Evolutionary conservation across 2,329 filamentous ascomycete genomes (phyloP), one percentile per base, ranked within the genome.

Genomic region (Aspergillus calidoustus): DNA sequence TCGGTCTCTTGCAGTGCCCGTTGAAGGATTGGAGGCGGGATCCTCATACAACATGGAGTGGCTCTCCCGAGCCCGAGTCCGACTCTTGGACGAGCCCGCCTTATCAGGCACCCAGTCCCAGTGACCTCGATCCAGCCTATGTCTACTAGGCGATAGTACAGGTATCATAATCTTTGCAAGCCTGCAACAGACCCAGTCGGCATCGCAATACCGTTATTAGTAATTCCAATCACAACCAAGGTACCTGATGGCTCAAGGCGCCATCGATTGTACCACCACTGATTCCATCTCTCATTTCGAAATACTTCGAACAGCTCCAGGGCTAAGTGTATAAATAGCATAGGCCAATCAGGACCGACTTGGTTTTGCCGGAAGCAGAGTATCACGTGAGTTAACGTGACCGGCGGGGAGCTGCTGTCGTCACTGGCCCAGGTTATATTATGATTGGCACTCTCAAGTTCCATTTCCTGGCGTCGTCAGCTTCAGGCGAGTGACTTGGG

Each of bases 401-500:
- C 51, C 7, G 17, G 22, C 8, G n/a, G 22, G 13, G 13, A 38
- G 34, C 34, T 44, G 19, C 34, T 52, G 52, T 51, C 43, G 59
- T 60, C 51, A 49, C 46, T 50, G 25, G 25, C 41, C 17, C 22
- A 34, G 47, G 51, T 59, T 28, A 59, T 53, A 60, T 55, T 59
- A 44, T 62, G 56, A 59, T 59, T 62, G 44, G 55, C 55, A 46
- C 34, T 50, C 23, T 22, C 47, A 49, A 25, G 31, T 30, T 50
- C n/a, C 54, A 30, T 49, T 47, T 25, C 48, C 49, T 62, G 34
- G 13, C 60, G 61, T 64, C 63, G 63, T 58, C 63, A 59, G 59
- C 57, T 41, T 41, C 48, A 41, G 19, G 19, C 38, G 11, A 19
- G 54, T 43, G 44, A 22, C 41, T n/a, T 41, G 9, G 28, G 41